Evolutionary conservation across 148 eudicot genomes (phyloP), one percentile per base, ranked within the genome.

Genomic region (Bassia scoparia): DNA sequence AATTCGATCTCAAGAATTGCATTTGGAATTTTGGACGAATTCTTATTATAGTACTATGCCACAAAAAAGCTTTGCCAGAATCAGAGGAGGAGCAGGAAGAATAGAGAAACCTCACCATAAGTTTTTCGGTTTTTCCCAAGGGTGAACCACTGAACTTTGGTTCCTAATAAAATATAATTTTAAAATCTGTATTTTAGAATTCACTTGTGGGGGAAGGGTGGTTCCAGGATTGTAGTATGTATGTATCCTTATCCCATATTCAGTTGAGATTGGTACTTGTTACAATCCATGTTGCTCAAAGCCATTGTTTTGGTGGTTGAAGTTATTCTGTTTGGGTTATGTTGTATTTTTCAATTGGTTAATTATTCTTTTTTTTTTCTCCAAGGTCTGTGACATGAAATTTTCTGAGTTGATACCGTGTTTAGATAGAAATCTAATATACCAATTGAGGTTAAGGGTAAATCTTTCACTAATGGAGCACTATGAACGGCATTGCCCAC

Each of bases 401-500:
- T 66, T 73, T 61, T 84, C 84, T 11, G 87, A 84, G 77, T 78
- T 84, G 52, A 84, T 84, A 56, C 87, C 87, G 17, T 84, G 87
- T 69, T 72, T 84, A 60, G 87, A 84, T 52, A 78, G 87, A 53
- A 75, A 84, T 58, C 70, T 76, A 30, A 84, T 84, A 65, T 84
- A 81, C 77, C 84, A 84, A 61, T 70, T 75, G 23, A 76, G 87
- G 77, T 70, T 84, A 76, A 84, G 79, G 77, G 76, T 81, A 15
- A 84, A 84, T 73, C 80, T 84, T 26, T 34, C 77, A 13, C 61
- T 84, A 55, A 84, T 84, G 87, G 87, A 84, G 81, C 87, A 84
- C 66, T 84, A 84, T 41, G 87, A 84, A 76, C 60, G 87, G 53
- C 87, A 84, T 38, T 84, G 87, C 29, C 87, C 87, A 16, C 87